A percentile compares a stretch with the other conserved stretches of the same genome.
Evolutionary conservation across 1,284 basidiomycete species (phyloP).

Genomic region (Meripilus lineatus): DNA sequence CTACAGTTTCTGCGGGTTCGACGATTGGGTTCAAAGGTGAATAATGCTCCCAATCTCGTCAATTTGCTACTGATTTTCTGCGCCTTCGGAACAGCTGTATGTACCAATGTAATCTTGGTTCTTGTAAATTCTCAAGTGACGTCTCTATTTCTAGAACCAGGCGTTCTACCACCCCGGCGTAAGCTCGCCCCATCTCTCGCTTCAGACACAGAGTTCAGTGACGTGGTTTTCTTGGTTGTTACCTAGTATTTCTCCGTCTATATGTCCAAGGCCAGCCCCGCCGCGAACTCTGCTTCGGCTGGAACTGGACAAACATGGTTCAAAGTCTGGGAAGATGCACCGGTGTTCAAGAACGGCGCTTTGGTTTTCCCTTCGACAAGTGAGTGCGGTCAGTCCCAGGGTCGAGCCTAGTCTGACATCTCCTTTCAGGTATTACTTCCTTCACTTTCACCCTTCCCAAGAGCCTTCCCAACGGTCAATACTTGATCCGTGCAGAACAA

Average conservation of each 20-base stretch:
- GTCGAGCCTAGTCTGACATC: too few relatives aligned
- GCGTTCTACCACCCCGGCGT: slow-evolving; percentile 34
- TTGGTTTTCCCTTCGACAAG: slow-evolving; percentile 34
- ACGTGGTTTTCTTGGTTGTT: not conserved
- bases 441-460: slow-evolving; percentile 8
- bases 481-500: slow-evolving; percentile 25
- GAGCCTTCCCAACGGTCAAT: slow-evolving; percentile 25
- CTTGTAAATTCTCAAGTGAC: not conserved
- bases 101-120: not conserved
- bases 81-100: not conserved
- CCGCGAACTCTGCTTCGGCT: slow-evolving; percentile 35
- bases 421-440: slow-evolving; percentile 22
- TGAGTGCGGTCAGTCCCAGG: slow-evolving; percentile 19
- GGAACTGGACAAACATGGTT: slow-evolving; percentile 43
- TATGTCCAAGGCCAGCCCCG: slow-evolving; percentile 37
- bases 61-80: slow-evolving; percentile 16
- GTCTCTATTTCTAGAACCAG: slow-evolving; percentile 12
- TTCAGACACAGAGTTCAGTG: not conserved
- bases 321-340: slow-evolving; percentile 41
- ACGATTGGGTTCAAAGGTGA: slow-evolving; percentile 23
- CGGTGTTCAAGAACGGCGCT: slow-evolving; percentile 26
- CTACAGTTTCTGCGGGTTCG: slow-evolving; percentile 32
- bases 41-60: slow-evolving; percentile 9
- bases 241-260: slow-evolving; percentile 35
- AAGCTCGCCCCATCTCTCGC: slow-evolving; percentile 11